Evolutionary conservation across 2,329 filamentous ascomycete genomes (phyloP).

Genomic region (Drechmeria coniospora): DNA sequence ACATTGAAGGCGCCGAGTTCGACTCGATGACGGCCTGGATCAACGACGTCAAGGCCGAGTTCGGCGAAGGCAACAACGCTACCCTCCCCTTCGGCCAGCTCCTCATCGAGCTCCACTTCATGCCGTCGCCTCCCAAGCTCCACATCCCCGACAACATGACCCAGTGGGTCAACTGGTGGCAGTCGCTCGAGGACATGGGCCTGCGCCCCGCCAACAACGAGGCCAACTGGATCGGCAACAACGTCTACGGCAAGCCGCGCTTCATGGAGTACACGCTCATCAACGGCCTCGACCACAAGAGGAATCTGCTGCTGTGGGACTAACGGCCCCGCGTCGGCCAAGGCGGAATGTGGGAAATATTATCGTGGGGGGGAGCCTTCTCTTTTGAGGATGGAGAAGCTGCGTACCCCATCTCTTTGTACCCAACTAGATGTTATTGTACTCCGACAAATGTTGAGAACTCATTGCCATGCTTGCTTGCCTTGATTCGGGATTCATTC

Average conservation of each 20-base stretch:
- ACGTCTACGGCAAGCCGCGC: neutral
- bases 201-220: conserved; percentile 2
- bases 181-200: conserved; percentile 1
- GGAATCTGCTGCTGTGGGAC: neutral
- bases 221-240: conserved; percentile 2
- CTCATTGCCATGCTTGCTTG: no score
- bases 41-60: neutral
- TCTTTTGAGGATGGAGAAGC: no score
- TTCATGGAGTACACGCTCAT: conserved; percentile 1
- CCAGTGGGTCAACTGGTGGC: neutral
- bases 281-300: neutral
- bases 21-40: conserved; percentile 6
- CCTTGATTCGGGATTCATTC: no score
- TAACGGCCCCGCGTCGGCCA: no score
- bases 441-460: no score
- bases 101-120: conserved; percentile 8
- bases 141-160: neutral
- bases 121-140: neutral
- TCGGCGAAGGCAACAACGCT: conserved; percentile 1
- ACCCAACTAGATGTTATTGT: no score
- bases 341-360: no score
- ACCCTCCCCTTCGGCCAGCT: conserved; percentile 8
- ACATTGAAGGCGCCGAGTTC: conserved; percentile 22
- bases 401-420: no score
- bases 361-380: no score